phyloP scores from a whole-genome alignment of 2,329 filamentous ascomycete genomes.

The Fusarium pseudoanthophilum region DNA sequence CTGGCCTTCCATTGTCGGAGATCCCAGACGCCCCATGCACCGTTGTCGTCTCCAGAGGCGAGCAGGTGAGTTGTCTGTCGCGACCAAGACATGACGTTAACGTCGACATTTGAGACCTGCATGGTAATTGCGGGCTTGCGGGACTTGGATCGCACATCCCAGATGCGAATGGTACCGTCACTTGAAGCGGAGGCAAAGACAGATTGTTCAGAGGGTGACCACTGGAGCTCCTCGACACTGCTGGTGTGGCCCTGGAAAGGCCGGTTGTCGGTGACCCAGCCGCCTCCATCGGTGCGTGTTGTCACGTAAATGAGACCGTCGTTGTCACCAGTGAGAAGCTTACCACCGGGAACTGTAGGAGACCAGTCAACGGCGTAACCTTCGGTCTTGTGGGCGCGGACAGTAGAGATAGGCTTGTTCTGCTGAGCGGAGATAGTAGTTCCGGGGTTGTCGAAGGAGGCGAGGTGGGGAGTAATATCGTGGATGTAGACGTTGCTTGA shows the following conservation, averaged over 20 bases:
- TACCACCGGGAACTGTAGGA: conserved; percentile 77
- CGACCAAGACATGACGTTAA: conserved; percentile 98
- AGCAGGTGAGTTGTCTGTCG: conserved; percentile 87
- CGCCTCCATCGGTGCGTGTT: conserved; percentile 85
- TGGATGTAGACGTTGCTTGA: conserved; percentile 89
- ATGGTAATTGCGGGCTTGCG: conserved; percentile 89
- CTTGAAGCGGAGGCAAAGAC: conserved; percentile 95
- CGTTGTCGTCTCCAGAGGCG: conserved; percentile 92
- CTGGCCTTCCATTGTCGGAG: conserved; percentile 87
- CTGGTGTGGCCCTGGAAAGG: conserved; percentile 85
- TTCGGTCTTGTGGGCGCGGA: conserved; percentile 91
- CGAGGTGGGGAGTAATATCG: conserved; percentile 89
- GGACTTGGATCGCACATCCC: conserved; percentile 93
- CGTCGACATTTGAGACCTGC: conserved; percentile 83
- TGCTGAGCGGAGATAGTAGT: conserved; percentile 81
- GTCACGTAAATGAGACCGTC: conserved; percentile 90
- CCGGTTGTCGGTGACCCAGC: conserved; percentile 87
- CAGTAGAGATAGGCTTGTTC: conserved; percentile 87
- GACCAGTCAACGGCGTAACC: conserved; percentile 99
- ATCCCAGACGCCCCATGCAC: conserved; percentile 96
- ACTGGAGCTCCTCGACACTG: conserved; percentile 94
- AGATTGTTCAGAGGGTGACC: conserved; percentile 91
- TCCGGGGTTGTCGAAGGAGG: conserved; percentile 90
- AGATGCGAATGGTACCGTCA: conserved; percentile 94
- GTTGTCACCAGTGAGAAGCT: conserved; percentile 91